Percentiles rank a stretch among this genome's conserved stretches.
These are phyloP conservation scores for Boletus vinaceobasis DNA, from an alignment of 768 basidiomycete genomes.

Conservation along the genomic window DNA sequence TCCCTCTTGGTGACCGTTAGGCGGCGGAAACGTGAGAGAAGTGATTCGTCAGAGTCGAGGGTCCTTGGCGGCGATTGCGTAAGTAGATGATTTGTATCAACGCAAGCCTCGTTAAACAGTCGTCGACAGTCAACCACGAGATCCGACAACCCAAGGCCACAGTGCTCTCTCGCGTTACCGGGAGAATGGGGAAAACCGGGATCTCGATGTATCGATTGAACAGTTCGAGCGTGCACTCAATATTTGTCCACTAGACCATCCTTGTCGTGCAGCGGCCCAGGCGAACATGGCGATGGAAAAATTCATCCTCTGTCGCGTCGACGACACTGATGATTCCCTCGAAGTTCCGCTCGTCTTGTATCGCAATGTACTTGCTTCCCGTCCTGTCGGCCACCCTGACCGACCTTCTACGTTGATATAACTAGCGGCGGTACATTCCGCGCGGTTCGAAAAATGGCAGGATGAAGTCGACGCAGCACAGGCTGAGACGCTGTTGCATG, in stretches of 20 bases:
- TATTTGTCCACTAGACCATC: background rate
- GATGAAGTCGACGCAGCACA: background rate
- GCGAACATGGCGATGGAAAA: background rate
- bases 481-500: background rate
- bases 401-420: background rate
- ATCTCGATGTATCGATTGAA: background rate
- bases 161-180: background rate
- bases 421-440: background rate
- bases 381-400: background rate
- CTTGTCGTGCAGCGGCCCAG: background rate
- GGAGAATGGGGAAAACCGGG: background rate
- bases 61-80: too few relatives aligned
- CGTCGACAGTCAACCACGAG: background rate
- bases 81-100: background rate
- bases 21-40: too few relatives aligned
- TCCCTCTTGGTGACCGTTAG: too few relatives aligned
- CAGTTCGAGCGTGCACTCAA: background rate
- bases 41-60: too few relatives aligned
- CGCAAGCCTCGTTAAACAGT: background rate
- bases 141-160: background rate
- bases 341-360: background rate
- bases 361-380: background rate
- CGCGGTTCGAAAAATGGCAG: background rate
- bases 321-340: background rate
- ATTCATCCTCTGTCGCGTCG: background rate